phyloP scores from a whole-genome alignment of 805 yeast genomes.

The Hanseniaspora singularis region DNA sequence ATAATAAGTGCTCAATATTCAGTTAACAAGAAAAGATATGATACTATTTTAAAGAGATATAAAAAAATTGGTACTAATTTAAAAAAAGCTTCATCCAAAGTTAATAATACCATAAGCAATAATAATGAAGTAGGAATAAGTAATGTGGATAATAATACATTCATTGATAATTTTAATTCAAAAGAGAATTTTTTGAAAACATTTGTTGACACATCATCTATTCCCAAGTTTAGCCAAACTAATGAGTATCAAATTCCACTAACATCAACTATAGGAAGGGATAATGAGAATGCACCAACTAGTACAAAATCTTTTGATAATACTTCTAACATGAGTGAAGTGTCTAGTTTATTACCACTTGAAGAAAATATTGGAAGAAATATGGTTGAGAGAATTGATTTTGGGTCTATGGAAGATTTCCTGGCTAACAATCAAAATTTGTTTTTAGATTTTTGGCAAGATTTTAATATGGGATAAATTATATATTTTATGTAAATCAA shows the following conservation, averaged over 20 bases:
- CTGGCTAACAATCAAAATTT: constrained; percentile 11
- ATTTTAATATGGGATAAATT: constrained; percentile 5
- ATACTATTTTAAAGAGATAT: constrained; percentile 4
- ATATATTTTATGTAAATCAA: background rate
- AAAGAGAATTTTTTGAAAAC: too few relatives aligned
- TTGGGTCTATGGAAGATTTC: constrained; percentile 14
- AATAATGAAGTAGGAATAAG: too few relatives aligned
- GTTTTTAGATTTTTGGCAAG: constrained; percentile 12
- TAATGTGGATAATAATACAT: too few relatives aligned
- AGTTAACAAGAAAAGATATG: constrained; percentile 12
- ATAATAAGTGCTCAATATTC: constrained; percentile 3
- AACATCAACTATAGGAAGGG: too few relatives aligned
- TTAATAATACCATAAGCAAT: background rate
- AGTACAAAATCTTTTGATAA: too few relatives aligned
- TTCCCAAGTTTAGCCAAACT: background rate
- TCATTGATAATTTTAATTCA: too few relatives aligned
- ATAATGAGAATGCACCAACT: too few relatives aligned
- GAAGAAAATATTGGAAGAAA: constrained; percentile 1
- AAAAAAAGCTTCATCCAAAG: background rate
- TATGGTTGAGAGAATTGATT: constrained; percentile 15
- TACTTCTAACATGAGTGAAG: background rate
- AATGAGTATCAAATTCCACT: too few relatives aligned
- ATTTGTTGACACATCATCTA: background rate
- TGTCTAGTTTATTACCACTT: background rate
- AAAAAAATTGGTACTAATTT: constrained; percentile 3